A percentile compares a stretch with the other conserved stretches of the same genome.
phyloP scores from a whole-genome alignment of 108 stramenopile genomes.

The Nitzschia sp. region DNA sequence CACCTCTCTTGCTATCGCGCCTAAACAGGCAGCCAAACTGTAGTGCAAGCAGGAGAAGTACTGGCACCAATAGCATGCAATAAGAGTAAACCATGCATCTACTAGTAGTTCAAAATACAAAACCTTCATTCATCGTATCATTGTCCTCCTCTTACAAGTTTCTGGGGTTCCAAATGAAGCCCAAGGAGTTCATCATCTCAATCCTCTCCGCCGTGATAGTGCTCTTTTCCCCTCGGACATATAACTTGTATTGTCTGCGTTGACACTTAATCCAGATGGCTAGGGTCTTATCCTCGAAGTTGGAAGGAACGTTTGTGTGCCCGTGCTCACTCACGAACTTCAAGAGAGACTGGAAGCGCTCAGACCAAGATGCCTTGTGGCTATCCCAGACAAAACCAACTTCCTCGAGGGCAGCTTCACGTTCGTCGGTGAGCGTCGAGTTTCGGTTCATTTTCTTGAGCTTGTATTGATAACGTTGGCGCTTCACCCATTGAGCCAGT shows the following conservation, averaged over 20 bases:
- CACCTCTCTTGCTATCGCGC: too few relatives aligned
- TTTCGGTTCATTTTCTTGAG: conserved; percentile 26
- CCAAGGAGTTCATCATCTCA: conserved; percentile 23
- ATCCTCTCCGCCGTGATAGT: conserved; percentile 34
- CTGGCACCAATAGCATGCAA: too few relatives aligned
- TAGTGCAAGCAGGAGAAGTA: too few relatives aligned
- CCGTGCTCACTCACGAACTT: not conserved
- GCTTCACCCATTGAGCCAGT: conserved; percentile 40
- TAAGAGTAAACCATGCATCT: too few relatives aligned
- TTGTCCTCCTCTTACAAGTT: conserved; percentile 2
- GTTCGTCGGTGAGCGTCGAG: conserved; percentile 30
- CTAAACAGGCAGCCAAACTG: too few relatives aligned
- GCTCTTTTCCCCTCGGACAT: conserved; percentile 4
- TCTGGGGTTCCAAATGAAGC: conserved; percentile 32
- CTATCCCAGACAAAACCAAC: conserved; percentile 38
- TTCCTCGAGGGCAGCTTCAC: conserved; percentile 33
- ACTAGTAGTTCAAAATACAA: too few relatives aligned
- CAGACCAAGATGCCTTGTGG: conserved; percentile 22
- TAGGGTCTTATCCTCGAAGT: conserved; percentile 27
- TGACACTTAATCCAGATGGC: conserved; percentile 38
- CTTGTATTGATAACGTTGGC: conserved; percentile 48
- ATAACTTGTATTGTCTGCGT: conserved; percentile 36
- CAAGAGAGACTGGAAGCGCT: conserved; percentile 8
- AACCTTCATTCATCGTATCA: too few relatives aligned
- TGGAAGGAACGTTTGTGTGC: conserved; percentile 9